Evolutionary conservation across 495 filamentous ascomycete genomes (phyloP), one percentile per base, ranked within the genome.

Genomic region (Neurospora tetraspora): DNA sequence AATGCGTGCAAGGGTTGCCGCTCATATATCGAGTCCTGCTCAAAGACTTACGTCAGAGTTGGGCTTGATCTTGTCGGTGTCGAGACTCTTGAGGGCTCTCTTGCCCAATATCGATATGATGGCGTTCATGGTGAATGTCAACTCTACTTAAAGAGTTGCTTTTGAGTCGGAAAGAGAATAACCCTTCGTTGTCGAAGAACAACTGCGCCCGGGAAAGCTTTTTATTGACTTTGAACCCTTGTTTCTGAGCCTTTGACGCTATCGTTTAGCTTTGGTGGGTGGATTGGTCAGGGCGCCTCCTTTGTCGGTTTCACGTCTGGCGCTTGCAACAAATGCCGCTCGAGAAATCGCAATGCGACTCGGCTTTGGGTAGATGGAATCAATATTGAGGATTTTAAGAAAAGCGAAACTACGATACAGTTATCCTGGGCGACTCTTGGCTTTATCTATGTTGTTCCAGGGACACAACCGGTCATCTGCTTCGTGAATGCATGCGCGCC

Each of bases 51-150:
- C 91, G 75, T 90, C 89, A 73, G 85, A 83, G 74, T 92, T 92
- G 80, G 90, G 91, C 72, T 89, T 91, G 81, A 90, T 91, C 73
- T 89, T 86, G 77, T 93, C 92, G 65, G 85, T 83, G 20, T 87
- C 81, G 12, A 87, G 86, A 78, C 92, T 91, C 38, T 86, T 89
- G 36, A 93, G 83, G 69, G 93, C 87, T 75, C 83, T 89, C 78
- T 92, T 91, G 74, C 86, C 84, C 53, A 93, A 83, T 45, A 91
- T 79, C 69, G 86, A 88, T 18, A 77, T 37, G n/a, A 76, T 73
- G 16, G 43, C 73, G 73, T 74, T 74, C 74, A 77, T 78, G 53
- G 43, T 77, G 47, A 59, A 34, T 53, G 47, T 39, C 71, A 31
- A 74, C 53, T 34, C 53, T 18, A 27, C 3, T 65, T 2, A 71